Conservation (phyloP, 179 eudicot species). For the Beta macrorhiza region DNA sequence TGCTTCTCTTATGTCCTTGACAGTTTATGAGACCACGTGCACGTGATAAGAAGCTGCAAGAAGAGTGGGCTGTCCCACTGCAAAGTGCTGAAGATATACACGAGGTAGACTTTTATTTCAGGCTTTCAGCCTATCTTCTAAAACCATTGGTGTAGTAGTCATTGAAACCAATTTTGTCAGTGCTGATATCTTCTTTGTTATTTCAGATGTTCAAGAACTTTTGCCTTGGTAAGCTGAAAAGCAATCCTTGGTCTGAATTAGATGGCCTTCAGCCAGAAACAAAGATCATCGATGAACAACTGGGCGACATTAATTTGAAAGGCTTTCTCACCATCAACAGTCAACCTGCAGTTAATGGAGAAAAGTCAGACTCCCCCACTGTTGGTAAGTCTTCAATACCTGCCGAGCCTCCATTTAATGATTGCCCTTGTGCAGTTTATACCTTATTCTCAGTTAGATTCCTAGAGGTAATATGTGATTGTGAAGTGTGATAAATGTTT, state of each 20-base stretch:
- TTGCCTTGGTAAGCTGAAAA: constrained; percentile 83
- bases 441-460: background rate
- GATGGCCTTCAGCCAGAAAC: constrained; percentile 99
- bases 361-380: constrained; percentile 75
- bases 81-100: constrained; percentile 65
- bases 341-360: constrained; percentile 96
- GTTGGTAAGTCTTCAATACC: constrained; percentile 54
- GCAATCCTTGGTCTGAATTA: constrained; percentile 92
- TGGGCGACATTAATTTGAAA: constrained; percentile 61
- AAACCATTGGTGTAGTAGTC: background rate
- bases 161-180: constrained; percentile 2
- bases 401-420: background rate
- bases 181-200: constrained; percentile 13
- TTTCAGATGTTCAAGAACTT: constrained; percentile 69
- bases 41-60: constrained; percentile 83
- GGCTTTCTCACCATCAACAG: constrained; percentile 95
- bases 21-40: constrained; percentile 95
- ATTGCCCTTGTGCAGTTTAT: background rate
- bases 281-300: constrained; percentile 71
- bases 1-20: constrained; percentile 9
- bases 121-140: background rate
- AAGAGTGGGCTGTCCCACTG: constrained; percentile 90
- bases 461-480: background rate
- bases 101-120: constrained; percentile 46
- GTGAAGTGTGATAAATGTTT: background rate